Conservation (phyloP, 768 basidiomycete species). For the Mycena metata region DNA sequence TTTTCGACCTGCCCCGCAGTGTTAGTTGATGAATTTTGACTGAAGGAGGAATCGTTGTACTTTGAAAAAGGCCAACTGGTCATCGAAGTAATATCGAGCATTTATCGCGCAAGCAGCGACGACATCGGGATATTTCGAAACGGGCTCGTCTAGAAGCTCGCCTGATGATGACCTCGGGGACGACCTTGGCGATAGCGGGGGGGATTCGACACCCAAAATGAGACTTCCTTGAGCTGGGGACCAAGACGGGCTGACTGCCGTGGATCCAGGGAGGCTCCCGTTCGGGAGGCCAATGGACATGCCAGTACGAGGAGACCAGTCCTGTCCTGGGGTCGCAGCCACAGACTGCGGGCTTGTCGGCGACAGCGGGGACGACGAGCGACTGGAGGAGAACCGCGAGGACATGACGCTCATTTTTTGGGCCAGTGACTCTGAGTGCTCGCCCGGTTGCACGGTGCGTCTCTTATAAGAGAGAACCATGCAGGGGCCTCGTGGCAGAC, state of each 20-base stretch:
- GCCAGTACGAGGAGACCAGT: constrained; percentile 37
- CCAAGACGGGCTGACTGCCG: constrained; percentile 35
- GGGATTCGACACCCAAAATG: constrained; percentile 22
- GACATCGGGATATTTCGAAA: constrained; percentile 23
- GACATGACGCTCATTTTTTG: constrained; percentile 17
- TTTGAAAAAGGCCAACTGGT: constrained; percentile 34
- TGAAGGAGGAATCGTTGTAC: constrained; percentile 5
- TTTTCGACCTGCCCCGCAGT: constrained; percentile 32
- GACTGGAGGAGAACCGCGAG: constrained; percentile 29
- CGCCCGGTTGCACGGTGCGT: neutral
- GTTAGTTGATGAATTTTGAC: neutral
- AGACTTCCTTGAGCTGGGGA: constrained; percentile 36
- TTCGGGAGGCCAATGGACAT: constrained; percentile 26
- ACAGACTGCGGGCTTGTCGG: constrained; percentile 22
- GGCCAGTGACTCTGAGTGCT: neutral
- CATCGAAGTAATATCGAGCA: constrained; percentile 39
- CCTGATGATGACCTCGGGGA: neutral
- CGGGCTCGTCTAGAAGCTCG: constrained; percentile 27
- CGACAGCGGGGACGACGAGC: constrained; percentile 32
- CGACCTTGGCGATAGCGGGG: constrained; percentile 15
- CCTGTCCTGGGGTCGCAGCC: constrained; percentile 27
- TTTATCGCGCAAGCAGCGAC: constrained; percentile 17
- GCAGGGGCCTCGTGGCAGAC: constrained; percentile 31
- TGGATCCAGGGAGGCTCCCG: constrained; percentile 31
- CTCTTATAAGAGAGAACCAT: constrained; percentile 36